These are phyloP conservation scores for Sutorius eximius DNA, from an alignment of 1,284 basidiomycete genomes.

Conservation along the genomic window DNA sequence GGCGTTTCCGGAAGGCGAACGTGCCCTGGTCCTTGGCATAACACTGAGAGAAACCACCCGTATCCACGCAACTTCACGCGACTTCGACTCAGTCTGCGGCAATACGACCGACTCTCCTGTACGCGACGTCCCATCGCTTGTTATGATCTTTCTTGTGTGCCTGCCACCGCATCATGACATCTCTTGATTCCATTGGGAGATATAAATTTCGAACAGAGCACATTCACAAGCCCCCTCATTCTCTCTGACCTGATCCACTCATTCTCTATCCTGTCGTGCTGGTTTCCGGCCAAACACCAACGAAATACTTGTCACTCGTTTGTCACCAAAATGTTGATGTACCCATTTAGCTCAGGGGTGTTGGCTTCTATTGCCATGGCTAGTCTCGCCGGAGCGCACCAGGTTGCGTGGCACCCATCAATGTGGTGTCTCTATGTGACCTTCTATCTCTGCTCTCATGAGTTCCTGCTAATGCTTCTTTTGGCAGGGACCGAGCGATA, in stretches of 20 bases:
- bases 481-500: constrained; percentile 6
- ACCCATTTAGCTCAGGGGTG: neutral
- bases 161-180: neutral
- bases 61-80: too few relatives aligned
- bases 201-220: constrained; percentile 10
- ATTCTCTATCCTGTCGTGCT: constrained; percentile 5
- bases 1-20: too few relatives aligned
- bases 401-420: fast-evolving
- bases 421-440: constrained; percentile 16
- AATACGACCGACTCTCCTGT: too few relatives aligned
- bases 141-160: neutral
- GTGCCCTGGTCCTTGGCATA: too few relatives aligned
- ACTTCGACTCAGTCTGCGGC: too few relatives aligned
- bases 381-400: constrained; percentile 12
- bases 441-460: neutral
- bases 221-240: neutral
- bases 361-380: constrained; percentile 16
- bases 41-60: too few relatives aligned
- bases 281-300: constrained; percentile 3
- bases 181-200: neutral
- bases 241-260: neutral
- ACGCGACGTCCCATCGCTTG: neutral
- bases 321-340: constrained; percentile 1
- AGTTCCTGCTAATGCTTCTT: constrained; percentile 1
- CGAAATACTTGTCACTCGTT: neutral